Conservation (phyloP, 2,329 filamentous ascomycete species). For the Talaromyces sp. region DNA sequence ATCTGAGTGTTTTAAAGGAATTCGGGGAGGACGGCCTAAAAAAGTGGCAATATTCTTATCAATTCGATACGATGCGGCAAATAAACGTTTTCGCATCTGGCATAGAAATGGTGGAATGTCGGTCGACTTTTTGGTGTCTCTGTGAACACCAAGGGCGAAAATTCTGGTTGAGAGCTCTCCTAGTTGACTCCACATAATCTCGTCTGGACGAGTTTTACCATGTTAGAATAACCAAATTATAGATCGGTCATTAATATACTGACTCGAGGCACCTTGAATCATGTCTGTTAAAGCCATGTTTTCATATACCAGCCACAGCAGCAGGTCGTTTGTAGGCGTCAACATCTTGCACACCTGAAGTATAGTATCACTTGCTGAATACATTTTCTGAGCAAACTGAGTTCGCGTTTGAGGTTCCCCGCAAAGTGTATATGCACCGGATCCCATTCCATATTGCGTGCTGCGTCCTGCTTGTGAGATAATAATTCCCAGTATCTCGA, state of each 20-base stretch:
- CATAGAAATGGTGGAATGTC: neutral
- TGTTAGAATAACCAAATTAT: neutral
- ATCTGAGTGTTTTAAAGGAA: slow-evolving; percentile 2
- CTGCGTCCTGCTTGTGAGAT: slow-evolving; percentile 37
- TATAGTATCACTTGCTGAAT: slow-evolving; percentile 35
- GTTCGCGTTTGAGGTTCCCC: slow-evolving; percentile 15
- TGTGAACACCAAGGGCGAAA: slow-evolving; percentile 1
- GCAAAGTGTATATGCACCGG: slow-evolving; percentile 18
- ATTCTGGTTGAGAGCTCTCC: slow-evolving; percentile 7
- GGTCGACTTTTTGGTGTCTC: neutral
- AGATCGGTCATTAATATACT: slow-evolving; percentile 9
- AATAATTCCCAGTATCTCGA: slow-evolving; percentile 40
- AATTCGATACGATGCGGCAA: slow-evolving; percentile 7
- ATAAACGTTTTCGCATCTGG: slow-evolving; percentile 8
- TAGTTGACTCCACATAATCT: slow-evolving; percentile 1
- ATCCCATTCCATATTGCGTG: slow-evolving; percentile 23
- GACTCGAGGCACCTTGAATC: slow-evolving; percentile 38
- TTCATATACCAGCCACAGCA: slow-evolving; percentile 30
- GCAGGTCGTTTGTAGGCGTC: slow-evolving; percentile 39
- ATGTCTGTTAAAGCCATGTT: slow-evolving; percentile 36
- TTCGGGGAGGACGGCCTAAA: neutral
- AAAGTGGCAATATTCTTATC: slow-evolving; percentile 10
- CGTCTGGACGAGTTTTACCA: neutral
- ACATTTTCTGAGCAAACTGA: slow-evolving; percentile 27
- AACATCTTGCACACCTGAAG: slow-evolving; percentile 38